Evolutionary conservation across 805 yeast genomes (phyloP), one percentile per base, ranked within the genome.

Genomic region (Schwanniomyces yamadae): DNA sequence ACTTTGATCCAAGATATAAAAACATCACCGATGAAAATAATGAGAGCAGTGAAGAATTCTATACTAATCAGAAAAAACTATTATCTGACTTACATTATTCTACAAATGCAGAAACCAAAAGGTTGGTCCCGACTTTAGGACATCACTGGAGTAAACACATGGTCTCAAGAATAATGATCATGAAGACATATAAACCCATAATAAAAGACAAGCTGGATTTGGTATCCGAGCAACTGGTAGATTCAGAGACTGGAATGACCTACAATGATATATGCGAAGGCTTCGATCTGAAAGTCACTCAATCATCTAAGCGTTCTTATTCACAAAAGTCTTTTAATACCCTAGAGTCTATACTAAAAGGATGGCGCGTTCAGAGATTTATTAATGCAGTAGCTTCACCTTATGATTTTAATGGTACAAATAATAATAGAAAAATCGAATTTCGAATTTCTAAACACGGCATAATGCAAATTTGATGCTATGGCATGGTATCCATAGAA

Each of bases 41-140:
- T 10, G 23, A 20, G 13, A 20, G 13, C 8, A 22, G 7, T 13
- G 15, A n/a, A 12, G 14, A 17, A 7, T 10, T 19, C 11, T 25
- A 21, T 21, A 13, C 31, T 21, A 10, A 32, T 10, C 44, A 40
- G 15, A 32, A 26, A 22, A 36, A 28, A 2, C 27, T 48, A 20
- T 11, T 49, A 5, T 18, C 29, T 4, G 39, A 42, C n/a, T 31
- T 48, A 7, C 44, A 46, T 34, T 13, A 12, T 17, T 32, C 32
- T 12, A 28, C 31, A 3, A 16, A 45, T 24, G 19, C 23, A n/a
- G 23, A 23, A 26, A 45, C 57, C 12, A 55, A 49, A 21, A 44
- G 33, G 21, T 46, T 47, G 12, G 55, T 62, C 1, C 67, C 69
- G 1, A 50, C 64, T 13, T 45, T 63, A 20, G 69, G 68, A 1